Conservation (phyloP, 768 basidiomycete species). For the Candolleomyces aberdarensis region DNA sequence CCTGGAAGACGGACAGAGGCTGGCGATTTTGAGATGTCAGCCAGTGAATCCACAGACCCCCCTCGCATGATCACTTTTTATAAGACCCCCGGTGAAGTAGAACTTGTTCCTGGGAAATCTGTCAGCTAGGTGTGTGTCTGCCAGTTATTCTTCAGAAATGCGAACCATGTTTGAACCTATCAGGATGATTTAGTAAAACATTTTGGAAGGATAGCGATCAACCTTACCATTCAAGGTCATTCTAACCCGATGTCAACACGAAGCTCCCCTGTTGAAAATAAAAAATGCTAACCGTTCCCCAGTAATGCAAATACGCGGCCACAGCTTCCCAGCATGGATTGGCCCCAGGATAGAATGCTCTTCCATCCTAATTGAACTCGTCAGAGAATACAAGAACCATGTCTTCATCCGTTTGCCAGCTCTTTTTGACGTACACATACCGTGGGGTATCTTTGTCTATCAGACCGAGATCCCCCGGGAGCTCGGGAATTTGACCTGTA, state of each 20-base stretch:
- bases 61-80: slow-evolving; percentile 36
- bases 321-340: slow-evolving; percentile 62
- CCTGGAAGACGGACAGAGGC: slow-evolving; percentile 75
- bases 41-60: not conserved
- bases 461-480: slow-evolving; percentile 54
- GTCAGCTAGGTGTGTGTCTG: not conserved
- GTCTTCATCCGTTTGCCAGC: slow-evolving; percentile 48
- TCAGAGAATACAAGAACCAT: slow-evolving; percentile 71
- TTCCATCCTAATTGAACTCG: slow-evolving; percentile 73
- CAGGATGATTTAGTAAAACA: not conserved
- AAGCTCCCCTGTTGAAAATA: not conserved
- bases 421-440: slow-evolving; percentile 44
- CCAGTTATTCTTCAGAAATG: not conserved
- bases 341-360: slow-evolving; percentile 65
- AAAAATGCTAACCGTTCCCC: slow-evolving; percentile 44
- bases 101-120: slow-evolving; percentile 61
- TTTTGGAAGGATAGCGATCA: not conserved
- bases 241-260: slow-evolving; percentile 19
- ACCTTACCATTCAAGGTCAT: slow-evolving; percentile 58
- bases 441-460: slow-evolving; percentile 75
- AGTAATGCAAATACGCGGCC: slow-evolving; percentile 68
- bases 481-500: slow-evolving; percentile 59
- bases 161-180: slow-evolving; percentile 33
- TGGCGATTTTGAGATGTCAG: not conserved
- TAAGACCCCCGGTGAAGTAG: slow-evolving; percentile 76